Evolutionary conservation across 768 basidiomycete species (phyloP).

Genomic region (Cystobasidium onofrii): DNA sequence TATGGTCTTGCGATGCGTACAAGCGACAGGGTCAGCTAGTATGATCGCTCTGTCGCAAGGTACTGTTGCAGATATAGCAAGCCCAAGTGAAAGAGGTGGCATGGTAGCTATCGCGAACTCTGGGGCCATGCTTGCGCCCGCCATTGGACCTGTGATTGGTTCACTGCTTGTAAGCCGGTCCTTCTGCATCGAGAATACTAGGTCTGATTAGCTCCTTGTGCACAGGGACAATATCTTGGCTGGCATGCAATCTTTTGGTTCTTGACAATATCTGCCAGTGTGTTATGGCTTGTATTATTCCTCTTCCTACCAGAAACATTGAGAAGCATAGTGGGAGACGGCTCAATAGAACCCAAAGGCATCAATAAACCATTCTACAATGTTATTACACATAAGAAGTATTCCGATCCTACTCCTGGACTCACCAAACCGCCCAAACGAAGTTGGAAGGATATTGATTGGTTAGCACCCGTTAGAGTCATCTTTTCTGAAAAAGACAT

Average conservation of each 20-base stretch:
- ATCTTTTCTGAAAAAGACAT: conserved; percentile 24
- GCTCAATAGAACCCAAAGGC: background rate
- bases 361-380: conserved; percentile 7
- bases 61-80: conserved; percentile 17
- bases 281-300: background rate
- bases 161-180: background rate
- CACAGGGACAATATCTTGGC: background rate
- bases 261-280: background rate
- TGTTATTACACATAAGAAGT: background rate
- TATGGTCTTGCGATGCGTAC: conserved; percentile 24
- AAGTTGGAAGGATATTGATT: background rate
- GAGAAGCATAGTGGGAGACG: conserved; percentile 1
- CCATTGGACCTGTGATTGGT: conserved; percentile 4
- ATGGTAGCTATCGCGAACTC: background rate
- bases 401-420: background rate
- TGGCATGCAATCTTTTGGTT: conserved; percentile 32
- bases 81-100: conserved; percentile 14
- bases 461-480: background rate
- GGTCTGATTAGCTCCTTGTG: background rate
- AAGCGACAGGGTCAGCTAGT: conserved; percentile 26
- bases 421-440: background rate
- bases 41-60: conserved; percentile 19
- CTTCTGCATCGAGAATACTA: background rate
- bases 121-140: conserved; percentile 2
- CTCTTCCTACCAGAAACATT: conserved; percentile 29